Evolutionary conservation across 805 yeast species (phyloP).

Genomic region (Ascoidea tarda): DNA sequence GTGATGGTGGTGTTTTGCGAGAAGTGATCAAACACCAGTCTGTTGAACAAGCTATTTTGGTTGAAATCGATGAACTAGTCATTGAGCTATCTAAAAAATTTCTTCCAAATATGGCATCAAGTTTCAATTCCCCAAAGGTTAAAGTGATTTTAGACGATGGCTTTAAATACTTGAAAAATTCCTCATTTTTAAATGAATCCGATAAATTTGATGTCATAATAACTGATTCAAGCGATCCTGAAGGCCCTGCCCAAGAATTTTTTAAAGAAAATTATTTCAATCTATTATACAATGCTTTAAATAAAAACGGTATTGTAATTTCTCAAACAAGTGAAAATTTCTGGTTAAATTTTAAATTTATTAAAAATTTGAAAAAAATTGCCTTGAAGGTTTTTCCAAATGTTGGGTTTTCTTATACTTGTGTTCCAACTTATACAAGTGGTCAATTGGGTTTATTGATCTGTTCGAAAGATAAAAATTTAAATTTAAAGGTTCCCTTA

Average conservation of each 20-base stretch:
- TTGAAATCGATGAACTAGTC: slow-evolving; percentile 93
- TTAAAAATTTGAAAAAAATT: slow-evolving; percentile 67
- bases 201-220: slow-evolving; percentile 79
- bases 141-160: slow-evolving; percentile 92
- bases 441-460: slow-evolving; percentile 99
- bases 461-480: slow-evolving; percentile 61
- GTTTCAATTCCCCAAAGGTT: slow-evolving; percentile 80
- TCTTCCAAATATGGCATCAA: slow-evolving; percentile 77
- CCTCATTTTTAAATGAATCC: slow-evolving; percentile 32
- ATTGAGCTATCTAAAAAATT: slow-evolving; percentile 75
- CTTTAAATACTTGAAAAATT: slow-evolving; percentile 81
- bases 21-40: slow-evolving; percentile 82
- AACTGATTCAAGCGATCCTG: slow-evolving; percentile 97
- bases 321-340: slow-evolving; percentile 90
- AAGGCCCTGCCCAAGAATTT: slow-evolving; percentile 91
- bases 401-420: slow-evolving; percentile 81
- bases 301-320: slow-evolving; percentile 81
- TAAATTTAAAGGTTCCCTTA: slow-evolving; percentile 54
- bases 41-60: slow-evolving; percentile 80
- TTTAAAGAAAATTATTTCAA: slow-evolving; percentile 89
- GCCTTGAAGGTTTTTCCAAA: slow-evolving; percentile 81
- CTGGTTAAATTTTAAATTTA: slow-evolving; percentile 82
- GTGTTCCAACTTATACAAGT: slow-evolving; percentile 94
- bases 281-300: slow-evolving; percentile 74
- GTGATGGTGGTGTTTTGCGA: slow-evolving; percentile 97